These are phyloP conservation scores for Fomitopsis serialis DNA, from an alignment of 768 basidiomycete genomes.

Conservation along the genomic window DNA sequence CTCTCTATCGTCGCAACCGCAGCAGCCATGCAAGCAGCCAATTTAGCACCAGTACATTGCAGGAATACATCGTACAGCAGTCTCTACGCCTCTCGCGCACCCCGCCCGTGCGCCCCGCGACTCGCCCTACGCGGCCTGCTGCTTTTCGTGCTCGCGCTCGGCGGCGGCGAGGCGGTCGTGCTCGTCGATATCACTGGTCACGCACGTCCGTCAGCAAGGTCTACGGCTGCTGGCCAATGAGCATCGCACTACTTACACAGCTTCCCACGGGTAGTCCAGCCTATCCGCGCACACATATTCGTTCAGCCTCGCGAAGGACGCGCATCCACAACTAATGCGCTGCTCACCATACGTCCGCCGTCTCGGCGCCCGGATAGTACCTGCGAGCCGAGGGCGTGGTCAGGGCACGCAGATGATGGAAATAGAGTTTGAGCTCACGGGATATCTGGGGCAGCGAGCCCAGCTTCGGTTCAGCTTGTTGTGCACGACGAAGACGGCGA, in stretches of 20 bases:
- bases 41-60: not conserved
- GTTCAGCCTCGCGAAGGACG: conserved; percentile 4
- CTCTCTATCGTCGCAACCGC: not conserved
- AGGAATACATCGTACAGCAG: not conserved
- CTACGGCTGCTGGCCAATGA: conserved; percentile 9
- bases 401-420: conserved; percentile 17
- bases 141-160: not conserved
- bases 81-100: not conserved
- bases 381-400: conserved; percentile 19
- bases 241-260: conserved; percentile 41
- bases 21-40: not conserved
- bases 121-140: not conserved
- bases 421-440: conserved; percentile 38
- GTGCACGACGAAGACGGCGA: conserved; percentile 92
- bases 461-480: conserved; percentile 84
- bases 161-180: conserved; percentile 58
- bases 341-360: conserved; percentile 64
- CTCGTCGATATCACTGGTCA: conserved; percentile 63
- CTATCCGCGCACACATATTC: conserved; percentile 29
- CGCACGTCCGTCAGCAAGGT: conserved; percentile 4
- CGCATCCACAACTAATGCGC: conserved; percentile 4
- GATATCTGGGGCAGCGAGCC: conserved; percentile 64
- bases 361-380: conserved; percentile 81
- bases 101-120: not conserved
- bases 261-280: conserved; percentile 87